Percentiles rank a stretch among this genome's conserved stretches.
Conservation (phyloP, 257 asterid genomes). For the Echium plantagineum region DNA sequence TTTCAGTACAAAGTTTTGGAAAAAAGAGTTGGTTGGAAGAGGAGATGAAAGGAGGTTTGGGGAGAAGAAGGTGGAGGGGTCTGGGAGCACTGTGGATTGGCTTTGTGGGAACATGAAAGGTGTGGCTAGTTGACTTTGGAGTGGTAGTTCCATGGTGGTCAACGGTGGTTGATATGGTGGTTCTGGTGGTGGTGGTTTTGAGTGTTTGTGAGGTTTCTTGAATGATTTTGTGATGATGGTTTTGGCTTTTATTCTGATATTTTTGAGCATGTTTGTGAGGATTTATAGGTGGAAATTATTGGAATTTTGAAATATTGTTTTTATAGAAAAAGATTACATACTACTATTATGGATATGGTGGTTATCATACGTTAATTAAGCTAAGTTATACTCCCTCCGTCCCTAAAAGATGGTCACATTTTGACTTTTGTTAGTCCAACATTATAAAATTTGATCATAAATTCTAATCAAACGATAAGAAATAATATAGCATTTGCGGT, state of each 20-base stretch:
- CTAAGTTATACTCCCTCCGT: background rate
- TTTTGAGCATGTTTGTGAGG: background rate
- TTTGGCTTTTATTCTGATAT: slow-evolving; percentile 13
- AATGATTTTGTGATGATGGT: slow-evolving; percentile 33
- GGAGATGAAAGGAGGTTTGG: slow-evolving; percentile 55
- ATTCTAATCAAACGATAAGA: too few relatives aligned
- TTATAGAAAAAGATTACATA: too few relatives aligned
- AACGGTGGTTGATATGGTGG: slow-evolving; percentile 1
- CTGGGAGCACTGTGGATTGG: slow-evolving; percentile 73
- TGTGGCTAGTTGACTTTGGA: slow-evolving; percentile 8
- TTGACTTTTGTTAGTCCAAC: too few relatives aligned
- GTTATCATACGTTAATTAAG: background rate
- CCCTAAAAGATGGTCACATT: too few relatives aligned
- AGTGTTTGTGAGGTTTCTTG: slow-evolving; percentile 19
- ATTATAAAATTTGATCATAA: too few relatives aligned
- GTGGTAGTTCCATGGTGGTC: background rate
- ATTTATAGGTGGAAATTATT: background rate
- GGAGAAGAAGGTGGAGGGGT: slow-evolving; percentile 62
- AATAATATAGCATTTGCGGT: too few relatives aligned
- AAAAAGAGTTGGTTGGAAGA: slow-evolving; percentile 79
- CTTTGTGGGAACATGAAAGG: slow-evolving; percentile 68
- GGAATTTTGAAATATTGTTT: too few relatives aligned
- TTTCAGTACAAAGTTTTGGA: slow-evolving; percentile 69
- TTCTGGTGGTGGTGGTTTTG: slow-evolving; percentile 11
- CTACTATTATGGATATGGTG: too few relatives aligned